Conservation (phyloP, 164 flowering plant genomes). For the Platanus orientalis region DNA sequence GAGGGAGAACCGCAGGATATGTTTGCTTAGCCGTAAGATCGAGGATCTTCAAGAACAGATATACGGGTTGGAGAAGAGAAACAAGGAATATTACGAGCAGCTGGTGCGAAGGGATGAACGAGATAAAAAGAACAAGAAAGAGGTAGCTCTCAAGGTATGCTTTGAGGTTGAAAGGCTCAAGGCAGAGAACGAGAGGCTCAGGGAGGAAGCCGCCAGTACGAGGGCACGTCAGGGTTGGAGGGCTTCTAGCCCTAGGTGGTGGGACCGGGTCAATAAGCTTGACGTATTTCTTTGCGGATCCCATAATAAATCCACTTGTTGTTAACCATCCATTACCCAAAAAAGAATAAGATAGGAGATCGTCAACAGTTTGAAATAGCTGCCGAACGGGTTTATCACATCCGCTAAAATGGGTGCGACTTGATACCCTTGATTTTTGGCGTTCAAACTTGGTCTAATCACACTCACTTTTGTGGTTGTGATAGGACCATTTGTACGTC, state of each 20-base stretch:
- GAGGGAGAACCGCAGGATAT: constrained; percentile 63
- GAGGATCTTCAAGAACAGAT: constrained; percentile 69
- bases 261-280: constrained; percentile 37
- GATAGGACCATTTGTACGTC: no score
- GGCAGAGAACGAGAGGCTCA: constrained; percentile 22
- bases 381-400: no score
- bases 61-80: constrained; percentile 56
- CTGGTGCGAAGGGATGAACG: constrained; percentile 30
- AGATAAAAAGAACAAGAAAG: constrained; percentile 12
- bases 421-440: no score
- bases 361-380: no score
- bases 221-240: constrained; percentile 1
- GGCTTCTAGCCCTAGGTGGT: constrained; percentile 19
- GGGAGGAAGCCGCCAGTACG: constrained; percentile 7
- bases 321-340: no score
- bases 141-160: constrained; percentile 28
- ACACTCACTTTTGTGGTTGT: no score
- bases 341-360: no score
- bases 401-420: no score
- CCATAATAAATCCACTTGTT: no score
- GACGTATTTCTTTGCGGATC: constrained; percentile 42
- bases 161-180: constrained; percentile 26
- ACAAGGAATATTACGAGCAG: constrained; percentile 44
- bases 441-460: no score
- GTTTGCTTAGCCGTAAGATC: constrained; percentile 41